A percentile compares a stretch with the other conserved stretches of the same genome.
phyloP scores from a whole-genome alignment of 2,329 filamentous ascomycete species.

The Pestalotiopsis sp. region DNA sequence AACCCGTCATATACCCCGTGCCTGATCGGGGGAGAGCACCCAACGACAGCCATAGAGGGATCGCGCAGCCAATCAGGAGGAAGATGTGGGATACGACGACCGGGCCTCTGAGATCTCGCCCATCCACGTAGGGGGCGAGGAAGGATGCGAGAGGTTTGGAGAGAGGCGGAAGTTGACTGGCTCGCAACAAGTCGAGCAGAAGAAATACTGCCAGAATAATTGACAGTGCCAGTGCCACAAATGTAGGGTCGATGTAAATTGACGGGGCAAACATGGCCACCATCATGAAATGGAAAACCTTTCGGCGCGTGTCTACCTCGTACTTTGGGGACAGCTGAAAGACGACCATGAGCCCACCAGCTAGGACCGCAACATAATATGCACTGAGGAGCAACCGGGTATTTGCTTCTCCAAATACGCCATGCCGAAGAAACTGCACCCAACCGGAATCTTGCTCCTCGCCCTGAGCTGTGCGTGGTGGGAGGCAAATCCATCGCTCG shows the following conservation, averaged over 20 bases:
- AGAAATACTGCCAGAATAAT: slow-evolving; percentile 84
- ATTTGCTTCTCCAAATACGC: slow-evolving; percentile 73
- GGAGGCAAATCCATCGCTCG: slow-evolving; percentile 76
- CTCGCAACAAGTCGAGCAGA: slow-evolving; percentile 84
- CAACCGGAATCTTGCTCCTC: slow-evolving; percentile 56
- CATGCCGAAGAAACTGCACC: slow-evolving; percentile 66
- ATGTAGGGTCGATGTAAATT: slow-evolving; percentile 84
- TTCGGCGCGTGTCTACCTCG: slow-evolving; percentile 93
- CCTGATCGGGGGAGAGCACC: slow-evolving; percentile 66
- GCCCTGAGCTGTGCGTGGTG: slow-evolving; percentile 41
- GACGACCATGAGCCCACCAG: slow-evolving; percentile 73
- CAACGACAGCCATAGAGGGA: slow-evolving; percentile 88
- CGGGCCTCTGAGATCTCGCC: slow-evolving; percentile 86
- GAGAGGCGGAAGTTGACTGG: slow-evolving; percentile 87
- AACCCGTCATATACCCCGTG: slow-evolving; percentile 62
- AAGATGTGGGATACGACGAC: slow-evolving; percentile 98
- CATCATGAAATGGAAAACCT: slow-evolving; percentile 99
- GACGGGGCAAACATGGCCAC: slow-evolving; percentile 91
- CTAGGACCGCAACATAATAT: slow-evolving; percentile 75
- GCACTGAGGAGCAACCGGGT: slow-evolving; percentile 75
- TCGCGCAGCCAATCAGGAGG: slow-evolving; percentile 89
- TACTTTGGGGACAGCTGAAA: slow-evolving; percentile 74
- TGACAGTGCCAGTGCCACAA: slow-evolving; percentile 76
- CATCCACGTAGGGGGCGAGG: slow-evolving; percentile 91
- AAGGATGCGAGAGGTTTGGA: slow-evolving; percentile 86